These are phyloP conservation scores for Populus tomentosa DNA, from an alignment of 441 rosid genomes.

Conservation along the genomic window DNA sequence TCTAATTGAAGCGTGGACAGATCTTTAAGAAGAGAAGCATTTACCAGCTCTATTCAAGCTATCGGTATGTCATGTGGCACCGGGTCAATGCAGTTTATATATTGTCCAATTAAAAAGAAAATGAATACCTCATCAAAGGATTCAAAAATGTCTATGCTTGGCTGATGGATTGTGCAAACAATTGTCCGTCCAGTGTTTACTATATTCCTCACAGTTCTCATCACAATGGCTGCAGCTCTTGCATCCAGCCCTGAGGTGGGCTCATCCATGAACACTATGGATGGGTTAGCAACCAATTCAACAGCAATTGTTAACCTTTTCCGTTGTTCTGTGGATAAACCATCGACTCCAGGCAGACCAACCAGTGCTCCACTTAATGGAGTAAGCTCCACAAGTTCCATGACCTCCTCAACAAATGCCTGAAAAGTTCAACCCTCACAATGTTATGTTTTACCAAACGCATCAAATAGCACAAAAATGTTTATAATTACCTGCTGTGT, in stretches of 20 bases:
- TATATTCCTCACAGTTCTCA: slow-evolving; percentile 97
- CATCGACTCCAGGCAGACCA: slow-evolving; percentile 95
- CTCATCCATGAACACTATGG: slow-evolving; percentile 97
- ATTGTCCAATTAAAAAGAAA: slow-evolving; percentile 11
- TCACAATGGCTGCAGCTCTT: slow-evolving; percentile 95
- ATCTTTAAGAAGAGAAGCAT: not conserved
- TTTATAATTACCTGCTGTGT: slow-evolving; percentile 60
- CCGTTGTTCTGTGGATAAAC: slow-evolving; percentile 93
- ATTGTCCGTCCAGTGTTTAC: slow-evolving; percentile 96
- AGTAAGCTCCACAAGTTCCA: slow-evolving; percentile 51
- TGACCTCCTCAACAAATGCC: slow-evolving; percentile 68
- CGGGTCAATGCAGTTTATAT: not conserved
- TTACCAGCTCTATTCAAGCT: not conserved
- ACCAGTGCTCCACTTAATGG: slow-evolving; percentile 80
- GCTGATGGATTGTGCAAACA: slow-evolving; percentile 98
- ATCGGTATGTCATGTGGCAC: not conserved
- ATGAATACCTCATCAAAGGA: slow-evolving; percentile 84
- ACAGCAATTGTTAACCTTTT: slow-evolving; percentile 92
- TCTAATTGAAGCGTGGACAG: not conserved
- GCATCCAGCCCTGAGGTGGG: slow-evolving; percentile 98
- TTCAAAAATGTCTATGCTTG: slow-evolving; percentile 95
- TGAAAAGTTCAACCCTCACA: slow-evolving; percentile 24
- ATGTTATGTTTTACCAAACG: slow-evolving; percentile 22
- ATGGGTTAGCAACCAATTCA: slow-evolving; percentile 94
- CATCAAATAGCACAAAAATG: slow-evolving; percentile 5